Evolutionary conservation across 208 protist genomes (phyloP).

Genomic region (Acanthamoeba rhysodes): DNA sequence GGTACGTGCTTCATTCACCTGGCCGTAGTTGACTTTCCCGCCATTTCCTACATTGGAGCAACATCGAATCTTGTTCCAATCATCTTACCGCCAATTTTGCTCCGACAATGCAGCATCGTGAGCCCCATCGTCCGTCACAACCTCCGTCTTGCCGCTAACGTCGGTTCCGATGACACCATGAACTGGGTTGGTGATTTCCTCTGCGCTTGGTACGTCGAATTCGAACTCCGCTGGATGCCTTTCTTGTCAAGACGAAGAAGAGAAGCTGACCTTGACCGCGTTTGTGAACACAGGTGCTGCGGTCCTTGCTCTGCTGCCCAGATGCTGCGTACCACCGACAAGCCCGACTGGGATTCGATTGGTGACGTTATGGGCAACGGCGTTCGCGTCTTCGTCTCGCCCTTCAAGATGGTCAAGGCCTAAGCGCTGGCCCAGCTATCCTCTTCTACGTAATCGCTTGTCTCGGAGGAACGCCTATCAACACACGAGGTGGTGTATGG

Average conservation of each 20-base stretch:
- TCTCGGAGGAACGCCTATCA: background rate
- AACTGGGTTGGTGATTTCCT: conserved; percentile 65
- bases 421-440: background rate
- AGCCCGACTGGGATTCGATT: conserved; percentile 60
- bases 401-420: conserved; percentile 72
- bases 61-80: background rate
- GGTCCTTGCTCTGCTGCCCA: conserved; percentile 33
- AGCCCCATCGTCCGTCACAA: conserved; percentile 29
- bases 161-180: conserved; percentile 43
- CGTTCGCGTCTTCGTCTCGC: conserved; percentile 2
- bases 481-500: background rate
- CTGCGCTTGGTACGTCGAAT: conserved; percentile 4
- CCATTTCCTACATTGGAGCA: background rate
- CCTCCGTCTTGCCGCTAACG: conserved; percentile 57
- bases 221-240: background rate
- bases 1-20: background rate
- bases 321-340: conserved; percentile 67
- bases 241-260: background rate
- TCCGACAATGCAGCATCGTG: background rate
- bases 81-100: background rate
- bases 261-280: background rate
- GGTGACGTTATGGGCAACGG: conserved; percentile 10
- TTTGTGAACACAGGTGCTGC: background rate
- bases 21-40: background rate
- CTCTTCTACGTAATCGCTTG: background rate